Evolutionary conservation across 176 grass and related monocot genomes (phyloP).

Genomic region (Oryza longistaminata): DNA sequence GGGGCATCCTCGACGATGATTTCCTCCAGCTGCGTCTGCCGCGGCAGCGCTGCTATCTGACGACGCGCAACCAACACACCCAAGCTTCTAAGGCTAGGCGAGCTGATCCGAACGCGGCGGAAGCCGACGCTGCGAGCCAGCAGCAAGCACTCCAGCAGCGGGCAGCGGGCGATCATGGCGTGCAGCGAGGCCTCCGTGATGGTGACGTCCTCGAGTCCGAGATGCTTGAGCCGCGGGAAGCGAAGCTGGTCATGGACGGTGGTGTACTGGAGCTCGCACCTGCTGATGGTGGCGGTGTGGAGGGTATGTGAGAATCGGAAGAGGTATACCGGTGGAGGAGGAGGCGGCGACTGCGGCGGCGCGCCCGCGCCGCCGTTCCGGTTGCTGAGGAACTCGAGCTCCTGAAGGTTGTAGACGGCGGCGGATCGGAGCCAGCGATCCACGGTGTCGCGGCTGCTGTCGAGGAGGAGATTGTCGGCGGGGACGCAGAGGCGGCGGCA

Average conservation of each 20-base stretch:
- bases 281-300: background rate
- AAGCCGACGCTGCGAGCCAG: background rate
- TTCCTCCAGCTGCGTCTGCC: background rate
- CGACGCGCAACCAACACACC: background rate
- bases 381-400: no score
- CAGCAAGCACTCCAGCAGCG: background rate
- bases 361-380: no score
- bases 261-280: background rate
- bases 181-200: background rate
- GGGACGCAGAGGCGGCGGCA: no score
- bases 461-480: no score
- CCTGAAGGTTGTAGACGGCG: no score
- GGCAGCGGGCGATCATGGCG: background rate
- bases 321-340: conserved; percentile 24
- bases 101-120: background rate
- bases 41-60: no score
- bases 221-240: conserved; percentile 1
- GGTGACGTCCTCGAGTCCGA: background rate
- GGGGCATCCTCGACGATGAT: conserved; percentile 4
- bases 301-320: conserved; percentile 28
- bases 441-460: no score
- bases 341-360: background rate
- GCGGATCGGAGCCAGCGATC: no score
- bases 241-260: background rate
- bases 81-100: background rate